Evolutionary conservation across 163 green algal genomes (phyloP), one percentile per base, ranked within the genome.

Genomic region (Coccomyxa subellipsoidea): DNA sequence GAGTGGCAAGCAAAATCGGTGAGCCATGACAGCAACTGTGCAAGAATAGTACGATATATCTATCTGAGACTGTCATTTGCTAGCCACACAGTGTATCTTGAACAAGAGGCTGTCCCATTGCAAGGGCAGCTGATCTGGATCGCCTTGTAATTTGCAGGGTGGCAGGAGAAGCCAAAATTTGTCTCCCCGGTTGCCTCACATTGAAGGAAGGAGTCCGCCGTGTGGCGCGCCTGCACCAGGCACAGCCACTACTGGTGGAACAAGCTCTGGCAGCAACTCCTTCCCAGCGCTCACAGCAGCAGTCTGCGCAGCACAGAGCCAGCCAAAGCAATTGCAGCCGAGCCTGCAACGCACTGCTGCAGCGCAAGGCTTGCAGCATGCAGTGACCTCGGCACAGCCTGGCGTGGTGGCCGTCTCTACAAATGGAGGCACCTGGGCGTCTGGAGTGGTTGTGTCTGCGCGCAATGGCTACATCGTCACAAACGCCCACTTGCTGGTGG

Each of bases 401-500:
- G n/a, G 66, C 7, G 66, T 73, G 66, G 66, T 81, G 4, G 79
- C 38, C 9, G 53, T 81, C 34, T 77, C 38, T 54, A 54, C 32
- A 38, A 31, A 8, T 4, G 76, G 71, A 15, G 79, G 79, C 34
- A 79, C 73, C 9, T 94, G 90, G 91, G 90, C 88, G 9, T 91
- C 84, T 0, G 91, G 90, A 2, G 87, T 95, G 23, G 0, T 93
- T 12, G 77, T 93, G 31, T 84, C 82, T 10, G 7, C 25, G 7
- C 29, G 10, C n/a, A 8, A 39, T 40, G 87, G 91, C 8, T 81
- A 91, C 34, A 54, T 95, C 1, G 71, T 95, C 7, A 95, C 92
- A 4, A 94, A 92, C 31, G 92, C 92, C 29, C 92, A 95, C 78
- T 78, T 94, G 36, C 80, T 95, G 29, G 32, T 29, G 31, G 34